Conservation (phyloP, 768 basidiomycete genomes). For the Trametes maxima region DNA sequence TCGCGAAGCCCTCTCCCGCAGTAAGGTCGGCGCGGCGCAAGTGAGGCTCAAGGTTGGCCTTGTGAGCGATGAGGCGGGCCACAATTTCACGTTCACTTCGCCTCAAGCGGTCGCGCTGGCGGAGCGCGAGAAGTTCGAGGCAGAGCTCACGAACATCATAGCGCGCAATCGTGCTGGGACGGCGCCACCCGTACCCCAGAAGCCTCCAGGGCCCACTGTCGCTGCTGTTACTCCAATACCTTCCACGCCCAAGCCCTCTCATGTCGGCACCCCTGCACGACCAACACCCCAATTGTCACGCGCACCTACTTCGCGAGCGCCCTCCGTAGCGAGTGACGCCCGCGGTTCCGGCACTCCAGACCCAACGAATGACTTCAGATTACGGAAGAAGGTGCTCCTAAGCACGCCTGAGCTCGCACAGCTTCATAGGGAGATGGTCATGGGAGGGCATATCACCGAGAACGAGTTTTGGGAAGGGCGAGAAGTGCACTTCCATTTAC, state of each 20-base stretch:
- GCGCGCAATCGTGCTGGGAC: conserved; percentile 59
- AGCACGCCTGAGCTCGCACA: conserved; percentile 75
- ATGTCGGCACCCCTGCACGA: conserved; percentile 26
- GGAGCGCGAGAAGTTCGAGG: conserved; percentile 85
- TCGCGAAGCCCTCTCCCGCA: conserved; percentile 73
- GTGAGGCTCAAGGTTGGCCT: conserved; percentile 78
- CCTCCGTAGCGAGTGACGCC: conserved; percentile 60
- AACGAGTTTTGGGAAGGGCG: conserved; percentile 97
- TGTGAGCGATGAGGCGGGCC: conserved; percentile 67
- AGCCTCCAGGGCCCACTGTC: conserved; percentile 5
- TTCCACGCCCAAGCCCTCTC: conserved; percentile 24
- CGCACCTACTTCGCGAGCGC: conserved; percentile 58
- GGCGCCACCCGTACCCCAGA: conserved; percentile 21
- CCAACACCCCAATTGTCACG: conserved; percentile 41
- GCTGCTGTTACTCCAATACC: conserved; percentile 21
- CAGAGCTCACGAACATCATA: conserved; percentile 75
- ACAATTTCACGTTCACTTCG: conserved; percentile 82
- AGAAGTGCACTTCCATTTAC: conserved; percentile 56
- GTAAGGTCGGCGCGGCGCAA: conserved; percentile 80
- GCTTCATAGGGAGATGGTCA: conserved; percentile 88
- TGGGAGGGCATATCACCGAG: conserved; percentile 83
- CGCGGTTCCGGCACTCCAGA: conserved; percentile 59
- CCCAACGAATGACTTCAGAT: conserved; percentile 65
- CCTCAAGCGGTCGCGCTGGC: conserved; percentile 60
- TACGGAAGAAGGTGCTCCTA: conserved; percentile 79